phyloP scores from a whole-genome alignment of 495 filamentous ascomycete genomes.

The Lichenothelia convexa region DNA sequence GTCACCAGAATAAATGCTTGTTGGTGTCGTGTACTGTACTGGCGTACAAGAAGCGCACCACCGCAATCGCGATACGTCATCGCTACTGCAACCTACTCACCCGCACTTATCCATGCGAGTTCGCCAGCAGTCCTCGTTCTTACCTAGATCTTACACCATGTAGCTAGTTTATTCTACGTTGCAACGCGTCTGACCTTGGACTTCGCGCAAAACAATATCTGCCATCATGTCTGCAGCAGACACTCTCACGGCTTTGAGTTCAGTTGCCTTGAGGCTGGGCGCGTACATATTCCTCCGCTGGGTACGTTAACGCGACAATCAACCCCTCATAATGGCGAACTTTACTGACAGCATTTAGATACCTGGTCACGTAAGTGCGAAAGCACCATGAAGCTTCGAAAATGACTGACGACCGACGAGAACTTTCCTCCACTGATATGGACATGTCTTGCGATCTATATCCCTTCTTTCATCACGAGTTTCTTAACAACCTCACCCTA shows the following conservation, averaged over 20 bases:
- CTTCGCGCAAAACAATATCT: neutral
- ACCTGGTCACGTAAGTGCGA: slow-evolving; percentile 31
- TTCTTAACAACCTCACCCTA: slow-evolving; percentile 39
- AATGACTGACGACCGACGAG: slow-evolving; percentile 16
- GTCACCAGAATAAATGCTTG: no score
- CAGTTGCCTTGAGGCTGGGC: slow-evolving; percentile 36
- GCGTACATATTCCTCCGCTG: slow-evolving; percentile 73
- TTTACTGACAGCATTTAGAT: slow-evolving; percentile 28
- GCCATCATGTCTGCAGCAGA: neutral
- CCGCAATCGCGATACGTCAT: neutral
- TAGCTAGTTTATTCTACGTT: neutral
- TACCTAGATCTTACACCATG: neutral
- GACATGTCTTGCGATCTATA: slow-evolving; percentile 52
- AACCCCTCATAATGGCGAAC: neutral
- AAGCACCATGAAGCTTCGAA: neutral
- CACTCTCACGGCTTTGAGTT: slow-evolving; percentile 32
- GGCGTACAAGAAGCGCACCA: neutral
- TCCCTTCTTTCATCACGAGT: slow-evolving; percentile 44
- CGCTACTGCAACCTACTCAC: neutral
- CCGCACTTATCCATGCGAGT: neutral
- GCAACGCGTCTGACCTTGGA: neutral
- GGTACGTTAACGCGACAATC: slow-evolving; percentile 31
- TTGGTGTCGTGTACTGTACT: no score
- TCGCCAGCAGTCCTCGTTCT: neutral
- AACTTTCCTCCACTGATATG: slow-evolving; percentile 46